These are phyloP conservation scores for Tolypocladium endophyticum DNA, from an alignment of 2,329 filamentous ascomycete species.

Conservation along the genomic window DNA sequence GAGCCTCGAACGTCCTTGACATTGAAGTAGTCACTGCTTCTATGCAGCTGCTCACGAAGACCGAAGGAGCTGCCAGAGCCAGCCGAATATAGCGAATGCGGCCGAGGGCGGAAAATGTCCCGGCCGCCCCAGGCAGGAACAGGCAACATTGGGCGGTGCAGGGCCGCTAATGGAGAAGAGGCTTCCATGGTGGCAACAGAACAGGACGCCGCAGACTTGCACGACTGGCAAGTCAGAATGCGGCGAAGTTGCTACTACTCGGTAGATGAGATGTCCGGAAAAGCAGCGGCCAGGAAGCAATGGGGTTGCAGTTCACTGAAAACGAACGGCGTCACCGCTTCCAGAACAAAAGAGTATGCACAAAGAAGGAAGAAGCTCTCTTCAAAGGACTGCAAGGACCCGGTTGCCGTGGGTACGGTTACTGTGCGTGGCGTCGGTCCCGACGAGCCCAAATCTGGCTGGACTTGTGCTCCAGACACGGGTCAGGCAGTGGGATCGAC, in stretches of 20 bases:
- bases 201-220: conserved; percentile 1
- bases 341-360: conserved; percentile 1
- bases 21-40: conserved; percentile 69
- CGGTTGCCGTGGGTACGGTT: neutral
- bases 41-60: conserved; percentile 63
- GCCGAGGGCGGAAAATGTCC: conserved; percentile 42
- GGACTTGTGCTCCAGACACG: neutral
- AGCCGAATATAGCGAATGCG: conserved; percentile 38
- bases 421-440: neutral
- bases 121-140: conserved; percentile 45
- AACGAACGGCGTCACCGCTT: neutral
- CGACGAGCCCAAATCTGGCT: neutral
- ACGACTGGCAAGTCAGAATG: neutral
- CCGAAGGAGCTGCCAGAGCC: conserved; percentile 59
- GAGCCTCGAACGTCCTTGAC: conserved; percentile 69
- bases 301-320: neutral
- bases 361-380: conserved; percentile 1
- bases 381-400: neutral
- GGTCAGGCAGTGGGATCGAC: conserved; percentile 3
- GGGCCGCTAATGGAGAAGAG: conserved; percentile 86
- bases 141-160: conserved; percentile 64
- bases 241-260: conserved; percentile 12
- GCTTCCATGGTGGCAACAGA: conserved; percentile 59
- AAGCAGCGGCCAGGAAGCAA: conserved; percentile 4
- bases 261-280: conserved; percentile 12